These are phyloP conservation scores for Didymella glomerata DNA, from an alignment of 2,329 filamentous ascomycete species.

Conservation along the genomic window DNA sequence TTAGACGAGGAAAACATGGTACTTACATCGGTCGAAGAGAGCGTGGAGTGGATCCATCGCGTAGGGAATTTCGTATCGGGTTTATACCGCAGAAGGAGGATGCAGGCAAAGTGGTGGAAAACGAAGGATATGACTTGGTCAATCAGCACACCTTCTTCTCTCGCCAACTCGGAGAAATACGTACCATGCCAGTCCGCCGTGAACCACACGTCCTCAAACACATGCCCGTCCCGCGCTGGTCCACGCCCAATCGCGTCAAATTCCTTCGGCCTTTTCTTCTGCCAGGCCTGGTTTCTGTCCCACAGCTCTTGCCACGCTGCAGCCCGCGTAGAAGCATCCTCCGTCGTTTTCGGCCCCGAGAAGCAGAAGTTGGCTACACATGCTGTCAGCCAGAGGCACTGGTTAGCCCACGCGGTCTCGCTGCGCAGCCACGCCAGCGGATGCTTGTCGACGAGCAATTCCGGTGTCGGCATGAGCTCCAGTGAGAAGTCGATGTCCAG, in stretches of 20 bases:
- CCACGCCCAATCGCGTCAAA: slow-evolving; percentile 41
- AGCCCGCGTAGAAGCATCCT: background rate
- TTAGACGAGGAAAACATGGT: background rate
- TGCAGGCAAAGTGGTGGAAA: slow-evolving; percentile 41
- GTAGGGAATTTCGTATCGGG: slow-evolving; percentile 38
- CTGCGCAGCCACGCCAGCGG: slow-evolving; percentile 33
- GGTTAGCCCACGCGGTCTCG: slow-evolving; percentile 45
- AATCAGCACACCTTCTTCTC: slow-evolving; percentile 1
- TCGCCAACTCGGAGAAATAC: background rate
- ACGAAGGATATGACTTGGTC: slow-evolving; percentile 33
- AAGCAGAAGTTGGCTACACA: slow-evolving; percentile 43
- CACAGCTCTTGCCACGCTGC: slow-evolving; percentile 35
- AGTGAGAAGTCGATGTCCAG: slow-evolving; percentile 42
- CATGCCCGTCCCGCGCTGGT: slow-evolving; percentile 8
- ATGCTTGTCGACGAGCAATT: slow-evolving; percentile 29
- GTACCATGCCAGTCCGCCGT: slow-evolving; percentile 40
- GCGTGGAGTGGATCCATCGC: slow-evolving; percentile 21
- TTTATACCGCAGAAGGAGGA: slow-evolving; percentile 41
- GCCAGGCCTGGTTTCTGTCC: slow-evolving; percentile 35
- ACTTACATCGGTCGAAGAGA: slow-evolving; percentile 13
- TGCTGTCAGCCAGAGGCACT: slow-evolving; percentile 42
- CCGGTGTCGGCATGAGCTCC: slow-evolving; percentile 30
- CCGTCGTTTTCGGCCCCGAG: slow-evolving; percentile 23
- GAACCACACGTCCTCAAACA: slow-evolving; percentile 27
- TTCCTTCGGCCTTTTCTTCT: slow-evolving; percentile 26